These are phyloP conservation scores for Nicotiana obtusifolia DNA, from an alignment of 257 asterid species.

Conservation along the genomic window DNA sequence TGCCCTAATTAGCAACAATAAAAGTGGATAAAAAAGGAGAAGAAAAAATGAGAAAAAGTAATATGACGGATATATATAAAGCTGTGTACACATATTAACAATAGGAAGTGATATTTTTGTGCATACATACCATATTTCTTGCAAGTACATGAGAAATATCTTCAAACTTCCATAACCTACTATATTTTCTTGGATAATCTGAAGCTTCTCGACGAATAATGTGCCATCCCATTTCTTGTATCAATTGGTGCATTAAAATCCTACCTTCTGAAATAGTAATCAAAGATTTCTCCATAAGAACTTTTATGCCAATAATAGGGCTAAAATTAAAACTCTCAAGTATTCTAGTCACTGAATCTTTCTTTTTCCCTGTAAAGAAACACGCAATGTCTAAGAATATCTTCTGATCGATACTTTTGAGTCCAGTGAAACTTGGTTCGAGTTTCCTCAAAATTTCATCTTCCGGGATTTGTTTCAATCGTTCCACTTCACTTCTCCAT, in stretches of 20 bases:
- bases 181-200: not conserved
- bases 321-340: constrained; percentile 1
- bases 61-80: not conserved
- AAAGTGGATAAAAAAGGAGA: too few relatives aligned
- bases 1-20: not conserved
- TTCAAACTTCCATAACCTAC: not conserved
- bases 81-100: not conserved
- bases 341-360: not conserved
- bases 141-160: not conserved
- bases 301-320: not conserved
- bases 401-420: not conserved
- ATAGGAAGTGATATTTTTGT: not conserved
- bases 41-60: not conserved
- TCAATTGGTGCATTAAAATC: not conserved
- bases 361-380: not conserved
- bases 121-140: not conserved
- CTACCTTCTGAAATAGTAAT: not conserved
- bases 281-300: constrained; percentile 8
- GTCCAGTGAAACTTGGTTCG: not conserved
- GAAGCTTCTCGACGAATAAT: constrained; percentile 3
- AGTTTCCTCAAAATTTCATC: constrained; percentile 6
- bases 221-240: constrained; percentile 10
- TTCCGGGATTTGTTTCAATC: not conserved
- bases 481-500: constrained; percentile 1
- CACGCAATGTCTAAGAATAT: constrained; percentile 12